Evolutionary conservation across 1,139 yeast species (phyloP), one percentile per base, ranked within the genome.

Genomic region (Yamadazyma aaseri): DNA sequence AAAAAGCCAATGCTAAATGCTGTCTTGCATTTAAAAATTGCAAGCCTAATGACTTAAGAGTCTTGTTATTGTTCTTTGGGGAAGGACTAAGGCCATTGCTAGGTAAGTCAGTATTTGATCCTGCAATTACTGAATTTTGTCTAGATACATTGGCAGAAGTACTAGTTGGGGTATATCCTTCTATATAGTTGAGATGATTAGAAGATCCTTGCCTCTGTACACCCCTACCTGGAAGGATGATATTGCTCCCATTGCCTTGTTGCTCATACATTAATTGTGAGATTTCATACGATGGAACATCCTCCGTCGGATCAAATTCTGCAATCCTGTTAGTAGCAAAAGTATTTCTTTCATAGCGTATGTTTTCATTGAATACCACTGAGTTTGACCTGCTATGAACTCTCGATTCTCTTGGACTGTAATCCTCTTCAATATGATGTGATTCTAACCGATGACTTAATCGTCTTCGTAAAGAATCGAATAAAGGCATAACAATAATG

Each of bases 1-100:
- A 80, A 17, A 76, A 60, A 0, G 92, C 86, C 41, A 89, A 68
- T 7, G 85, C 71, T 45, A 85, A 73, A 52, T 86, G 95, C 47
- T 86, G 90, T 41, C 80, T 69, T 1, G 94, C 86, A 45, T 81
- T 82, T 38, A 86, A 65, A 40, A 83, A 74, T 47, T 76, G 77
- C 35, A 82, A 63, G 0, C 90, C 90, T 27, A 82, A 57, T 27
- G 65, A 65, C 50, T 81, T 82, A 31, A 82, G 58, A 2, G 45
- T 34, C 15, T 33, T 42, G 17, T 33, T 32, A 12, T 32, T 31
- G 16, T 31, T 38, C 41, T 44, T 29, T 24, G 32, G 20, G 31
- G 34, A 22, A 28, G 20, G 25, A 16, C 28, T 31, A 20, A 14
- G 14, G 33, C 17, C 21, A 10, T 27, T 33, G 14, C 33, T 17